Conservation (phyloP, 164 flowering plant genomes). For the Piper betle region DNA sequence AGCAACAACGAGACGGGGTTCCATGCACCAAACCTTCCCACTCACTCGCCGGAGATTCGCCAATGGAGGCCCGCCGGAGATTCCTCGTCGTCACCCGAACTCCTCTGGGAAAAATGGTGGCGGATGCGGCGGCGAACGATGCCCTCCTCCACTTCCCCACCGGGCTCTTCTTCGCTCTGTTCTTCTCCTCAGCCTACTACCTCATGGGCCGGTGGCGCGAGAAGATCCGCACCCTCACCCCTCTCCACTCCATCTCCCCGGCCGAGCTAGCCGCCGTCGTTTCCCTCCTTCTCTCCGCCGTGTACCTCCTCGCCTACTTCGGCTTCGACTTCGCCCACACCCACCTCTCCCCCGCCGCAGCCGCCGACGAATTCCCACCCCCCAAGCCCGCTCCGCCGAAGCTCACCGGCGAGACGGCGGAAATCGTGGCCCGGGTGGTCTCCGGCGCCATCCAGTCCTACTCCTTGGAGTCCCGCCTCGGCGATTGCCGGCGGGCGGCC, state of each 20-base stretch:
- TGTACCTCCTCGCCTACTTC: too few relatives aligned
- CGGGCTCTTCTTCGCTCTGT: constrained; percentile 57
- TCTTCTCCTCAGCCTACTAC: constrained; percentile 62
- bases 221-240: too few relatives aligned
- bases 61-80: constrained; percentile 34
- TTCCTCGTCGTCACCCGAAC: background rate
- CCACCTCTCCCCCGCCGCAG: too few relatives aligned
- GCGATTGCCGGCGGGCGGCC: constrained; percentile 73
- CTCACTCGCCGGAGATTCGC: too few relatives aligned
- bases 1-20: too few relatives aligned
- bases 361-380: too few relatives aligned
- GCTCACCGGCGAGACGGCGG: constrained; percentile 46
- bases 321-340: too few relatives aligned
- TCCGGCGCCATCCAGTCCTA: constrained; percentile 53
- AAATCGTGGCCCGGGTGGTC: constrained; percentile 46
- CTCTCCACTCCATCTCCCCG: constrained; percentile 75
- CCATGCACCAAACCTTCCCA: too few relatives aligned
- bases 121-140: constrained; percentile 37
- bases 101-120: background rate
- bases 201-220: constrained; percentile 51
- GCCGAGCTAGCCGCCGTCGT: constrained; percentile 21
- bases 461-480: constrained; percentile 60
- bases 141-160: constrained; percentile 56
- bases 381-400: constrained; percentile 5
- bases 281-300: background rate